Evolutionary conservation across 1,284 basidiomycete genomes (phyloP).

Genomic region (Singerocomus rubriflavus): DNA sequence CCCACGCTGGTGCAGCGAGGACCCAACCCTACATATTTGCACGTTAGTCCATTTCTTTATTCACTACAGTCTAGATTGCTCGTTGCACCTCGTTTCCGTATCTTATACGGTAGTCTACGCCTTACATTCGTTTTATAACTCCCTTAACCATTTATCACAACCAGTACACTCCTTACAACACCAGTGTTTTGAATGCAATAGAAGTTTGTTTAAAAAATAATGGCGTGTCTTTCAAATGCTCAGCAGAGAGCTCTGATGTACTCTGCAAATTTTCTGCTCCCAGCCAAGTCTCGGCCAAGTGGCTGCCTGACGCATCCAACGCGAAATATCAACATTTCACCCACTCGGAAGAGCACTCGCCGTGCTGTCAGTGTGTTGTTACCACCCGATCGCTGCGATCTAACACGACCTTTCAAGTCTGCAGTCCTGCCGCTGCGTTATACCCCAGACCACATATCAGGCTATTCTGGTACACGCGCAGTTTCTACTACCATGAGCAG

Average conservation of each 20-base stretch:
- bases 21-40: slow-evolving; percentile 19
- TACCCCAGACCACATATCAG: slow-evolving; percentile 5
- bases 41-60: slow-evolving; percentile 20
- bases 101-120: slow-evolving; percentile 24
- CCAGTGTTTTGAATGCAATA: slow-evolving; percentile 28
- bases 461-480: slow-evolving; percentile 1
- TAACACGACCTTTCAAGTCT: slow-evolving; percentile 5
- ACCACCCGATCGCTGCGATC: slow-evolving; percentile 13
- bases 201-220: slow-evolving; percentile 16
- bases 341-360: not conserved
- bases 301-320: not conserved
- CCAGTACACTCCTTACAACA: slow-evolving; percentile 28
- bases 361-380: not conserved
- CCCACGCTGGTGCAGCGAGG: slow-evolving; percentile 21
- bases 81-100: slow-evolving; percentile 15
- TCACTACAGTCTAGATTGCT: slow-evolving; percentile 21
- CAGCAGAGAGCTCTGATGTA: not conserved
- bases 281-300: slow-evolving; percentile 13
- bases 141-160: slow-evolving; percentile 4
- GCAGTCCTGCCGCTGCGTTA: not conserved
- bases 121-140: slow-evolving; percentile 26
- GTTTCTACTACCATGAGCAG: slow-evolving; percentile 16
- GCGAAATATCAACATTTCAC: not conserved
- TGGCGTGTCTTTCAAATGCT: not conserved
- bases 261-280: not conserved